Evolutionary conservation across 176 grass and related monocot species (phyloP).

Genomic region (Triticum timopheevii): DNA sequence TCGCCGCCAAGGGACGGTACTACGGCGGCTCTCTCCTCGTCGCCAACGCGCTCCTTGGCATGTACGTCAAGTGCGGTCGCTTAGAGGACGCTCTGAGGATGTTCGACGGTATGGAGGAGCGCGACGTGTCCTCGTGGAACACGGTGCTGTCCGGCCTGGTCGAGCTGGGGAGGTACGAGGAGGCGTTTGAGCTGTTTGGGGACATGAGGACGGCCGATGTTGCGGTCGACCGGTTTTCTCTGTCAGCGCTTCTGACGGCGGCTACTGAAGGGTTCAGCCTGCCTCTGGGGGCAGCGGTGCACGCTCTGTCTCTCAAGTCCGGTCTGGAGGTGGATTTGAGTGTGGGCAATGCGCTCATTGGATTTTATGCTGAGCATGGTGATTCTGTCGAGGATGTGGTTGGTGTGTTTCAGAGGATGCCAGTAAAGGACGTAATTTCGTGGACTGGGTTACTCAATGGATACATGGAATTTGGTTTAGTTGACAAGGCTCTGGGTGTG

Average conservation of each 20-base stretch:
- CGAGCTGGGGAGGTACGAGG: constrained; percentile 53
- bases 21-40: constrained; percentile 38
- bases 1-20: constrained; percentile 37
- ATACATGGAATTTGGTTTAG: constrained; percentile 67
- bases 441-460: constrained; percentile 69
- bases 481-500: constrained; percentile 53
- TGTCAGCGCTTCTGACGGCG: constrained; percentile 52
- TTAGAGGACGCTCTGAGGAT: constrained; percentile 29
- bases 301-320: constrained; percentile 62
- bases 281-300: constrained; percentile 42
- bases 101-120: constrained; percentile 46
- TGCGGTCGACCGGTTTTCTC: constrained; percentile 39
- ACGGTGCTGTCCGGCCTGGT: constrained; percentile 47
- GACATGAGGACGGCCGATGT: constrained; percentile 44
- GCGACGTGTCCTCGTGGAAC: constrained; percentile 73
- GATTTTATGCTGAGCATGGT: constrained; percentile 48
- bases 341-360: constrained; percentile 62
- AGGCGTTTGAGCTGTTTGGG: constrained; percentile 58
- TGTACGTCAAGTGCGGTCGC: constrained; percentile 51
- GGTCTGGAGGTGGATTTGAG: constrained; percentile 60
- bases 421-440: constrained; percentile 53
- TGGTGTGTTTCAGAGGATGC: constrained; percentile 58
- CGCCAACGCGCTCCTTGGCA: constrained; percentile 57
- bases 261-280: constrained; percentile 34
- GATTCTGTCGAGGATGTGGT: constrained; percentile 31